Evolutionary conservation across 2,329 filamentous ascomycete genomes (phyloP).

Genomic region (Chaetomiaceae sp.): DNA sequence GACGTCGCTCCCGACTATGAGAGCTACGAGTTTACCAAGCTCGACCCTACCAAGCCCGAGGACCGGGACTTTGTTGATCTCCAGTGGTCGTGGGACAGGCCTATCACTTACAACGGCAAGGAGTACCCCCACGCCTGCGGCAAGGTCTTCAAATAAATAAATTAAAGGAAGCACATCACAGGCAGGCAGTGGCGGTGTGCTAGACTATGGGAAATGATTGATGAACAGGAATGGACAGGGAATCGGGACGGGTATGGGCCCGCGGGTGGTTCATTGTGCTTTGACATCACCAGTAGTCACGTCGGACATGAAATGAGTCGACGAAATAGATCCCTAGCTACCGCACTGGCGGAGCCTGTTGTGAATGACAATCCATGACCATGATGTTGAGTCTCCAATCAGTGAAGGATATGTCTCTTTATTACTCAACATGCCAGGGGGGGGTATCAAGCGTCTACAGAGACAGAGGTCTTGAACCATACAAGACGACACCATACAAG

Average conservation of each 20-base stretch:
- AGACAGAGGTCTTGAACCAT: neutral
- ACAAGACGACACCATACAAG: too few species aligned
- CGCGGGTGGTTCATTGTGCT: conserved; percentile 24
- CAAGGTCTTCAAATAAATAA: conserved; percentile 95
- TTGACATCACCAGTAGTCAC: conserved; percentile 23
- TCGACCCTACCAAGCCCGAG: conserved; percentile 80
- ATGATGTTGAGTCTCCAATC: neutral
- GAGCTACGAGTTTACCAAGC: conserved; percentile 95
- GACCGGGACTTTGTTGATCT: conserved; percentile 82
- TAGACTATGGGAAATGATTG: conserved; percentile 28
- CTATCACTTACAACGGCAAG: conserved; percentile 77
- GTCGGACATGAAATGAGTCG: conserved; percentile 21
- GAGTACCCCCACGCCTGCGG: conserved; percentile 82
- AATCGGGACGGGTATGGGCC: conserved; percentile 20
- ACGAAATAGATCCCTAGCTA: conserved; percentile 24
- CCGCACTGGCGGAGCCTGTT: conserved; percentile 16
- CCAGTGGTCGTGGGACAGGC: conserved; percentile 90
- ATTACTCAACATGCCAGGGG: neutral
- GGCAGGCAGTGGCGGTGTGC: conserved; percentile 20
- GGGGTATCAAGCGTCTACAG: conserved; percentile 1
- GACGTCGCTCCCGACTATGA: conserved; percentile 96
- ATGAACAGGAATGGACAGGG: conserved; percentile 26
- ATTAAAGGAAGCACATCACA: conserved; percentile 16
- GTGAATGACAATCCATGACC: neutral
- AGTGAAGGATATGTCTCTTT: neutral